A percentile compares a stretch with the other conserved stretches of the same genome.
phyloP scores from a whole-genome alignment of 805 yeast species.

The Zygosaccharomyces bisporus region DNA sequence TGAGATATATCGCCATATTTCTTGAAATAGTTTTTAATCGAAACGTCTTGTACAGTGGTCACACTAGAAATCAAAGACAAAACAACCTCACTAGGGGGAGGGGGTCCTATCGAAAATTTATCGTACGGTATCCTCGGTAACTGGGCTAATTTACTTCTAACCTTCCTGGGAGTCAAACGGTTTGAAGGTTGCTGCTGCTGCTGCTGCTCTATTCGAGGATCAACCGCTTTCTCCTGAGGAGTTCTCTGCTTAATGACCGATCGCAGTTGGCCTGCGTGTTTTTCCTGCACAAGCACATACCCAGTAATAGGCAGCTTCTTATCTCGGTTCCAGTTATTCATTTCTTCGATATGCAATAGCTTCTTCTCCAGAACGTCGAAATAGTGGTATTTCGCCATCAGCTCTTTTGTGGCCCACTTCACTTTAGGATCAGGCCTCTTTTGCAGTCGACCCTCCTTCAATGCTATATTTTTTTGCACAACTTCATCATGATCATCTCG shows the following conservation, averaged over 20 bases:
- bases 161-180: constrained; percentile 16
- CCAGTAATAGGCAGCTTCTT: constrained; percentile 26
- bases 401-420: constrained; percentile 23
- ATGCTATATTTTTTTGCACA: neutral
- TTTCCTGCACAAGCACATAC: constrained; percentile 22
- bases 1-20: constrained; percentile 62
- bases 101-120: constrained; percentile 67
- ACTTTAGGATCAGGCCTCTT: constrained; percentile 25
- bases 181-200: neutral
- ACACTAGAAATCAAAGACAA: constrained; percentile 48
- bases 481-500: constrained; percentile 1
- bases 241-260: constrained; percentile 22
- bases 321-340: constrained; percentile 28
- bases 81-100: constrained; percentile 67
- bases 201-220: constrained; percentile 25
- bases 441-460: neutral
- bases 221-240: constrained; percentile 19
- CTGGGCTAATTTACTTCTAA: constrained; percentile 15
- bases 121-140: constrained; percentile 49
- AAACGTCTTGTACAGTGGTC: constrained; percentile 20
- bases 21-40: constrained; percentile 49
- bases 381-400: constrained; percentile 31
- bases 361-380: constrained; percentile 25
- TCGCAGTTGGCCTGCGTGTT: constrained; percentile 15
- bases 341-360: constrained; percentile 23